Percentiles rank a stretch among this genome's conserved stretches.
These are phyloP conservation scores for Candida ponderosae DNA, from an alignment of 805 yeast genomes.

Conservation along the genomic window DNA sequence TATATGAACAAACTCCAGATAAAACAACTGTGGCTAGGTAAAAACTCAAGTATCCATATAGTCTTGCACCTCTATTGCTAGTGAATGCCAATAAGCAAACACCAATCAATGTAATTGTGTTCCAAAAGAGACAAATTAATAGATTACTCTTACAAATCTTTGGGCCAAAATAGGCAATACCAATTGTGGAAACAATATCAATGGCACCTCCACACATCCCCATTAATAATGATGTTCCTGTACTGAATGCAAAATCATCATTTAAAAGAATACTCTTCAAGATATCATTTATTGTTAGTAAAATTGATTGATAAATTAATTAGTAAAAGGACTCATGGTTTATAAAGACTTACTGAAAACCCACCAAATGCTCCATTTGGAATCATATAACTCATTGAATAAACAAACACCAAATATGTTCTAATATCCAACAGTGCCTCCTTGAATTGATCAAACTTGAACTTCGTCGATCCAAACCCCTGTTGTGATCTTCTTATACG, in stretches of 20 bases:
- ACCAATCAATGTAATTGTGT: not conserved
- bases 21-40: slow-evolving; percentile 26
- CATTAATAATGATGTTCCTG: slow-evolving; percentile 30
- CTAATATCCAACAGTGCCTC: slow-evolving; percentile 44
- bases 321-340: too few relatives aligned
- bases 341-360: slow-evolving; percentile 40
- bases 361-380: slow-evolving; percentile 54
- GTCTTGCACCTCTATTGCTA: not conserved
- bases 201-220: slow-evolving; percentile 36
- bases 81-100: not conserved
- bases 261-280: slow-evolving; percentile 20
- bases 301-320: too few relatives aligned
- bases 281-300: too few relatives aligned
- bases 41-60: slow-evolving; percentile 5
- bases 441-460: slow-evolving; percentile 45
- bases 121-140: not conserved
- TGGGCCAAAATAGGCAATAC: slow-evolving; percentile 1
- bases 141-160: not conserved
- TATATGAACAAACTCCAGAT: slow-evolving; percentile 27
- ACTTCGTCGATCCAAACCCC: slow-evolving; percentile 48
- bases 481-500: slow-evolving; percentile 47
- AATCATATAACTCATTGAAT: slow-evolving; percentile 32
- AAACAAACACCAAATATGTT: slow-evolving; percentile 38
- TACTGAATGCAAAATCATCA: slow-evolving; percentile 33
- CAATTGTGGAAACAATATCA: slow-evolving; percentile 20